Evolutionary conservation across 306 rosid genomes (phyloP).

Genomic region (Comarum palustre): DNA sequence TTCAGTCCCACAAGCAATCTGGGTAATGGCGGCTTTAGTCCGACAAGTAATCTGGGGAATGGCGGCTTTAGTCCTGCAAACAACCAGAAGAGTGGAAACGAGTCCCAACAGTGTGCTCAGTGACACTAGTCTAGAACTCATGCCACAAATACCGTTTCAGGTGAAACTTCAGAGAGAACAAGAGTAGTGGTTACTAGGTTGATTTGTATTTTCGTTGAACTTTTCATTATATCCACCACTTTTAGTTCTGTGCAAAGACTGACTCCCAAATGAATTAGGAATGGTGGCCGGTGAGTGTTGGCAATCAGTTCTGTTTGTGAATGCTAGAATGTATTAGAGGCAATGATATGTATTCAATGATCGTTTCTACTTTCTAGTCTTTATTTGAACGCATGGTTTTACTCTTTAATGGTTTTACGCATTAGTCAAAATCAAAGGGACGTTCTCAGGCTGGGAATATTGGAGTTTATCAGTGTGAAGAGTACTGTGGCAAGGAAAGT

Average conservation of each 20-base stretch:
- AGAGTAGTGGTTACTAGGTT: no score
- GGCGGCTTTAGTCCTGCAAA: constrained; percentile 20
- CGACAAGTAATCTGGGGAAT: constrained; percentile 35
- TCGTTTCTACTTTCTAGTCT: neutral
- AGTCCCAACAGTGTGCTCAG: neutral
- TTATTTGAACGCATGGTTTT: neutral
- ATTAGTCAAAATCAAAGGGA: no score
- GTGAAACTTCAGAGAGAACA: neutral
- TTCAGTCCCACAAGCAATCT: constrained; percentile 25
- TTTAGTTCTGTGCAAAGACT: no score
- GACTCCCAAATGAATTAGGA: neutral
- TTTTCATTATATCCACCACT: no score
- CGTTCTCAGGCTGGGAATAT: neutral
- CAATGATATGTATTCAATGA: neutral
- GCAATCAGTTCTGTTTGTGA: neutral
- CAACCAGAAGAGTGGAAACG: constrained; percentile 34
- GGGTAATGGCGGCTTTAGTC: constrained; percentile 27
- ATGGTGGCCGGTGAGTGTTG: neutral
- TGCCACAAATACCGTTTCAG: neutral
- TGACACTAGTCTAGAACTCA: neutral
- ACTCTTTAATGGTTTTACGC: neutral
- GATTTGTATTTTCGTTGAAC: no score
- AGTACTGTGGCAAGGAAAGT: neutral
- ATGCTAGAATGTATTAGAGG: neutral
- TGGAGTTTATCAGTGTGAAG: neutral